Conservation (phyloP, 768 basidiomycete species). For the Russula dissimulans region DNA sequence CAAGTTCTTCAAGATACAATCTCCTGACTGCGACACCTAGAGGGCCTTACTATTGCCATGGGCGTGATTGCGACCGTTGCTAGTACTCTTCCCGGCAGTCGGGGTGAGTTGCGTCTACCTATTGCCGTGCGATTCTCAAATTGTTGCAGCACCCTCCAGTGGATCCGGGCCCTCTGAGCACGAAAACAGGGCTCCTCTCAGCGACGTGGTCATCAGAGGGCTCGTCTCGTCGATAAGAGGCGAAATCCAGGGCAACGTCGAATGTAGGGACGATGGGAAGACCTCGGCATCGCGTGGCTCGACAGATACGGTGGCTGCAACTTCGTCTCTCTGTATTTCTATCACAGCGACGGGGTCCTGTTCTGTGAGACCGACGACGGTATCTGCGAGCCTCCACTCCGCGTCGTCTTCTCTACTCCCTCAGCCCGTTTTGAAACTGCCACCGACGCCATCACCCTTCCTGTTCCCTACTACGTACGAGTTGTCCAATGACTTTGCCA, state of each 20-base stretch:
- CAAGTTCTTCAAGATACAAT: neutral
- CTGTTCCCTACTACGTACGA: neutral
- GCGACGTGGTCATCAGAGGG: too few relatives aligned
- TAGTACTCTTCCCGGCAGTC: neutral
- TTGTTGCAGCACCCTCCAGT: neutral
- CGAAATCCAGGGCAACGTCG: too few relatives aligned
- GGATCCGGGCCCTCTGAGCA: neutral
- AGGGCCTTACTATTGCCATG: neutral
- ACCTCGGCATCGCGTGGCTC: neutral
- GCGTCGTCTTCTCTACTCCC: neutral
- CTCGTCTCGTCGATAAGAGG: neutral
- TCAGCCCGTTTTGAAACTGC: neutral
- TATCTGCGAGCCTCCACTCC: neutral
- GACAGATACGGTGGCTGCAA: neutral
- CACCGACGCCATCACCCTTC: neutral
- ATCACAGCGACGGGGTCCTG: neutral
- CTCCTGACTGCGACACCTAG: neutral
- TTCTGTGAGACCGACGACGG: neutral
- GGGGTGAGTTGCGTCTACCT: neutral
- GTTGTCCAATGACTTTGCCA: neutral
- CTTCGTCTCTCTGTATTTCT: too few relatives aligned
- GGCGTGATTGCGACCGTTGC: neutral
- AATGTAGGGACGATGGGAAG: neutral
- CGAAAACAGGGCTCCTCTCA: neutral
- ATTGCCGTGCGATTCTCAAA: neutral